Conservation (phyloP, 2,329 filamentous ascomycete genomes). For the Xylariaceae sp. region DNA sequence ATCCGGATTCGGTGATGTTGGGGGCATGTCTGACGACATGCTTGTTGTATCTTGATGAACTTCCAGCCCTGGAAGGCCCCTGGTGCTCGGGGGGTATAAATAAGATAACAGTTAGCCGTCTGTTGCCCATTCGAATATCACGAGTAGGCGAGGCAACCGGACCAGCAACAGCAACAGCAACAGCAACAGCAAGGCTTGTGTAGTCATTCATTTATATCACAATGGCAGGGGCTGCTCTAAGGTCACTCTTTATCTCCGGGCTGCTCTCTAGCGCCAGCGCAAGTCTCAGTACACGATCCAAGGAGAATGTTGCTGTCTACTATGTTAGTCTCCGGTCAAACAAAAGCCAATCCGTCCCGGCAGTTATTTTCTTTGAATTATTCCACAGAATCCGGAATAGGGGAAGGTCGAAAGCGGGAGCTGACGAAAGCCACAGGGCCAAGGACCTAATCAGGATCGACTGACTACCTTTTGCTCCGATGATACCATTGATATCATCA, state of each 20-base stretch:
- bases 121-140: no score
- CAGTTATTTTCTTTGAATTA: no score
- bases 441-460: conserved; percentile 35
- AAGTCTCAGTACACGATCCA: conserved; percentile 30
- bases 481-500: conserved; percentile 38
- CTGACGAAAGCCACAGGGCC: conserved; percentile 30
- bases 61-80: no score
- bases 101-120: no score
- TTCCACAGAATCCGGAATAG: neutral
- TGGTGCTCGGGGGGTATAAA: no score
- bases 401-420: neutral
- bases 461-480: conserved; percentile 37
- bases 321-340: conserved; percentile 30
- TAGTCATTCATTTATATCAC: conserved; percentile 11
- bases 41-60: no score
- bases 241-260: conserved; percentile 14
- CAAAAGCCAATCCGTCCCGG: no score
- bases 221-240: conserved; percentile 21
- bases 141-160: no score
- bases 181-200: neutral
- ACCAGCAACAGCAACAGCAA: no score
- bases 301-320: conserved; percentile 39
- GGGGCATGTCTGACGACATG: no score
- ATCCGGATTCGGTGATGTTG: no score
- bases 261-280: conserved; percentile 19